Evolutionary conservation across 768 basidiomycete genomes (phyloP).

Genomic region (Pisolithus microcarpus): DNA sequence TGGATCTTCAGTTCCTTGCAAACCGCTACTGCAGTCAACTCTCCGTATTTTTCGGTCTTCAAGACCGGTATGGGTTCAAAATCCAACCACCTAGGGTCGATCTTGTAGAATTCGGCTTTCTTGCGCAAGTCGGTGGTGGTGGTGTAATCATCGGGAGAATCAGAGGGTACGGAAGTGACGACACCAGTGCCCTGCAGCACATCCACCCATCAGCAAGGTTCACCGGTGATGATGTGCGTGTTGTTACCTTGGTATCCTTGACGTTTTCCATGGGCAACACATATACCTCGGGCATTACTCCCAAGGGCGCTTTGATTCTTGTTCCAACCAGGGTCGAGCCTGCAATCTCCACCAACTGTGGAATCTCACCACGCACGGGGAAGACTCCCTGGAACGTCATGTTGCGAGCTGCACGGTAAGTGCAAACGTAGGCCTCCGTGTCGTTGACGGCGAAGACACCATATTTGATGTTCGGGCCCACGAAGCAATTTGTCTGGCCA

Average conservation of each 20-base stretch:
- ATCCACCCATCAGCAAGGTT: slow-evolving; percentile 2
- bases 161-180: slow-evolving; percentile 96
- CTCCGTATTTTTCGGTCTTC: slow-evolving; percentile 85
- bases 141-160: slow-evolving; percentile 94
- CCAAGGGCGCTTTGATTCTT: slow-evolving; percentile 82
- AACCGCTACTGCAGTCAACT: slow-evolving; percentile 77
- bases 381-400: slow-evolving; percentile 94
- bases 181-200: slow-evolving; percentile 83
- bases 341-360: slow-evolving; percentile 69
- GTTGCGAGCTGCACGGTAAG: slow-evolving; percentile 87
- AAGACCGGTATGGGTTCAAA: slow-evolving; percentile 85
- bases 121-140: slow-evolving; percentile 89
- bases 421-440: slow-evolving; percentile 83
- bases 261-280: slow-evolving; percentile 99
- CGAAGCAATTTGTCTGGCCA: slow-evolving; percentile 97
- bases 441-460: slow-evolving; percentile 86
- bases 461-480: slow-evolving; percentile 85
- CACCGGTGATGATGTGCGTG: neutral
- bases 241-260: slow-evolving; percentile 74
- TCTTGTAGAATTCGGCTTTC: slow-evolving; percentile 94
- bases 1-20: slow-evolving; percentile 89
- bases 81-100: slow-evolving; percentile 81
- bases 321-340: slow-evolving; percentile 82
- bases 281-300: slow-evolving; percentile 78
- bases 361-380: slow-evolving; percentile 60